phyloP scores from a whole-genome alignment of 306 rosid species.

The Morella rubra region DNA sequence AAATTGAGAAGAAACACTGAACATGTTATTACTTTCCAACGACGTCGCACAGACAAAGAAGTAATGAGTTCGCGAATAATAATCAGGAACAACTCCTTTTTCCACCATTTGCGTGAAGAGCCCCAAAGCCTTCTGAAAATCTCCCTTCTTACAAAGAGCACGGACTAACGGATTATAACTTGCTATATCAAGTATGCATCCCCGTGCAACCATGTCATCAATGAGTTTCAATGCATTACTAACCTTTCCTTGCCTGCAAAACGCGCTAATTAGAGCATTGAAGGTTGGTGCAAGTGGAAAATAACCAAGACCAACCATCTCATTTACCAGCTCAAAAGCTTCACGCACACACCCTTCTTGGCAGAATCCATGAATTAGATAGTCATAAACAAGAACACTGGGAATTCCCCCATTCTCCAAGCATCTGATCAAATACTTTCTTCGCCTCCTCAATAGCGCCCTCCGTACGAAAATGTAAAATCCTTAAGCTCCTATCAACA shows the following conservation, averaged over 20 bases:
- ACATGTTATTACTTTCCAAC: conserved; percentile 28
- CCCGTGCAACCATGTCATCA: too few species aligned
- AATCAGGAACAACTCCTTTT: conserved; percentile 51
- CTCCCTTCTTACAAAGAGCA: conserved; percentile 47
- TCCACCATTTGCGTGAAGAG: conserved; percentile 51
- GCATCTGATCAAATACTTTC: conserved; percentile 52
- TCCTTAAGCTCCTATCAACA: conserved; percentile 54
- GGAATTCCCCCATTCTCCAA: conserved; percentile 58
- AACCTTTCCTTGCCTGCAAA: conserved; percentile 54
- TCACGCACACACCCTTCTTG: conserved; percentile 43
- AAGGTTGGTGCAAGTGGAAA: conserved; percentile 53
- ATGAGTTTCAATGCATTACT: conserved; percentile 44
- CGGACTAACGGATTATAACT: conserved; percentile 36
- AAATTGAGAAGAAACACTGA: conserved; percentile 26
- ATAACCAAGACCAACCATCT: conserved; percentile 55
- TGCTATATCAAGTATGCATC: too few species aligned
- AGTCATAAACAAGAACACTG: conserved; percentile 53
- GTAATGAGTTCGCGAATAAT: conserved; percentile 45
- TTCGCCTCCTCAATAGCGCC: conserved; percentile 53
- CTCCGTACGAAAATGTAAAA: conserved; percentile 44
- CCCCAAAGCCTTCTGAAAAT: conserved; percentile 49
- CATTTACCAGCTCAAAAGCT: conserved; percentile 61
- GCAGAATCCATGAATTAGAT: conserved; percentile 56
- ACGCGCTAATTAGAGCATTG: conserved; percentile 50
- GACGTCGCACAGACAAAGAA: conserved; percentile 31